Percentiles rank a stretch among this genome's conserved stretches.
Conservation (phyloP, 2,329 filamentous ascomycete species). For the Neoarthrinium moseri region DNA sequence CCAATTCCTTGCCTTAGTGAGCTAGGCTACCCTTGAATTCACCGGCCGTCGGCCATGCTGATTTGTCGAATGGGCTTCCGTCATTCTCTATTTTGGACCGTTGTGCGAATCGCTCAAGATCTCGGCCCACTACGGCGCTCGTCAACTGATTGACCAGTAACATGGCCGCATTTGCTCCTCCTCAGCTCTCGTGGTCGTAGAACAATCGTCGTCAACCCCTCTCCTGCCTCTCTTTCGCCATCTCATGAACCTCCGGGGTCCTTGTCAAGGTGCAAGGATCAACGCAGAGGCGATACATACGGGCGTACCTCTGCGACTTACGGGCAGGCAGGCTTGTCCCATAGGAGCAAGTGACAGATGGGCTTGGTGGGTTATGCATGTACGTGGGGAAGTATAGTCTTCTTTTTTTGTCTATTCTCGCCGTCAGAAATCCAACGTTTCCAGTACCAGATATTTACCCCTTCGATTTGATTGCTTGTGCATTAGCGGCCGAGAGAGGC, state of each 20-base stretch:
- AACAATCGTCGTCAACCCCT: conserved; percentile 8
- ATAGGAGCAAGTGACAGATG: conserved; percentile 23
- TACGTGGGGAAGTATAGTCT: conserved; percentile 26
- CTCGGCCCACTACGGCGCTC: conserved; percentile 21
- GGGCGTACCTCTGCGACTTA: conserved; percentile 22
- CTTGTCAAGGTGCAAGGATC: conserved; percentile 29
- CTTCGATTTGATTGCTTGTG: conserved; percentile 34
- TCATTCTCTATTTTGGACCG: conserved; percentile 12
- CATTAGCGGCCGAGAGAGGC: conserved; percentile 36
- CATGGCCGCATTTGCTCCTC: conserved; percentile 1
- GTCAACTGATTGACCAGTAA: conserved; percentile 8
- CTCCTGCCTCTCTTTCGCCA: conserved; percentile 1
- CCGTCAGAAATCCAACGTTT: conserved; percentile 22
- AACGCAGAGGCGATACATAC: conserved; percentile 28
- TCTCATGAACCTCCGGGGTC: conserved; percentile 11
- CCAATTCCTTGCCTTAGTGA: conserved; percentile 18
- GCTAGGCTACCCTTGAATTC: conserved; percentile 12
- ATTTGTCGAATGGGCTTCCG: conserved; percentile 23
- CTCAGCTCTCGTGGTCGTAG: too few relatives aligned
- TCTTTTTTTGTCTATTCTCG: conserved; percentile 12
- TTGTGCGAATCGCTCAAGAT: conserved; percentile 27
- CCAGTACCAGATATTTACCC: conserved; percentile 28
- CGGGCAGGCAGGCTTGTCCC: conserved; percentile 30
- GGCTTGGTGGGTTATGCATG: conserved; percentile 30
- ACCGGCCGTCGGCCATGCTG: conserved; percentile 18